Conservation (phyloP, 2,329 filamentous ascomycete genomes). For the Aspergillus nomiae region DNA sequence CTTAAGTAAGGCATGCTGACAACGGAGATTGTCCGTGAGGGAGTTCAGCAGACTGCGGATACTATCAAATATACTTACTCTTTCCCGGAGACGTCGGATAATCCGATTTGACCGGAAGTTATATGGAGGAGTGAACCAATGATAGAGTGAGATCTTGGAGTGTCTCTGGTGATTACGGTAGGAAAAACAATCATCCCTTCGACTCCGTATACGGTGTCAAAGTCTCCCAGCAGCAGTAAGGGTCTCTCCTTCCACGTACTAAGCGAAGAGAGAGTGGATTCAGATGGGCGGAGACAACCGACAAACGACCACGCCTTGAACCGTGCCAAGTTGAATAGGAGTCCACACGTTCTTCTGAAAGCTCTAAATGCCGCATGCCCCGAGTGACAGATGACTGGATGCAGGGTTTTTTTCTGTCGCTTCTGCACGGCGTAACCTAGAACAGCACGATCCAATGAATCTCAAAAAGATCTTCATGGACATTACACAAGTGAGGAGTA, state of each 20-base stretch:
- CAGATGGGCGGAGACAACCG: background rate
- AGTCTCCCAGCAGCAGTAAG: background rate
- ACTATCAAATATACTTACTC: background rate
- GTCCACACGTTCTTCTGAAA: background rate
- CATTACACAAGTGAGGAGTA: background rate
- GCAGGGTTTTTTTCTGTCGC: background rate
- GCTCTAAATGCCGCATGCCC: background rate
- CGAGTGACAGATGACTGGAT: background rate
- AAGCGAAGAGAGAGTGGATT: background rate
- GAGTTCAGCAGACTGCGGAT: background rate
- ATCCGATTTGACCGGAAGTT: background rate
- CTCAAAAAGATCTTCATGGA: background rate
- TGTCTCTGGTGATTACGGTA: background rate
- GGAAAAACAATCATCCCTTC: background rate
- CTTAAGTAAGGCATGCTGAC: conserved; percentile 1
- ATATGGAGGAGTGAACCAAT: background rate
- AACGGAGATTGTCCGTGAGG: conserved; percentile 10
- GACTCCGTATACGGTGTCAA: background rate
- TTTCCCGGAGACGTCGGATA: background rate
- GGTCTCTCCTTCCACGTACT: background rate
- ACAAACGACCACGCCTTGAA: background rate
- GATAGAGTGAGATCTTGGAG: background rate
- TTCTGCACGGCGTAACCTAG: background rate
- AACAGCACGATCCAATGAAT: background rate
- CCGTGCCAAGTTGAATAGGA: background rate